These are phyloP conservation scores for Pseudocercospora musae DNA, from an alignment of 2,329 filamentous ascomycete species.

Conservation along the genomic window DNA sequence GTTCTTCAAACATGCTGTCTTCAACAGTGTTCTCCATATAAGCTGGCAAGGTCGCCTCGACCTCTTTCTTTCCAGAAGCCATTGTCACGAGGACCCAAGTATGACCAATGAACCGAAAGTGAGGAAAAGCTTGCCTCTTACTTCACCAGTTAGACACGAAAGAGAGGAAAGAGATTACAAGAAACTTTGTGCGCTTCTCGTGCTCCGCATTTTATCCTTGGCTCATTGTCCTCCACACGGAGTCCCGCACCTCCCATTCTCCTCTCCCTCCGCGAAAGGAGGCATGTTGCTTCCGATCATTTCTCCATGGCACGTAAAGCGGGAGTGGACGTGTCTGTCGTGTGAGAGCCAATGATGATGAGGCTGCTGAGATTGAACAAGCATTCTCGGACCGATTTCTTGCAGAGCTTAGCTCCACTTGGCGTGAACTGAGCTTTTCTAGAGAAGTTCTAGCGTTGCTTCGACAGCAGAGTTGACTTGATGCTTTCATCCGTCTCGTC, in stretches of 20 bases:
- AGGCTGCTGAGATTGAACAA: slow-evolving; percentile 10
- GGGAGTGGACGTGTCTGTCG: background rate
- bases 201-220: slow-evolving; percentile 8
- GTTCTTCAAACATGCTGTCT: slow-evolving; percentile 23
- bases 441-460: slow-evolving; percentile 6
- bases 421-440: background rate
- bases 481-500: background rate
- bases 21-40: slow-evolving; percentile 22
- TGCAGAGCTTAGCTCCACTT: slow-evolving; percentile 12
- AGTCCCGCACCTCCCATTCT: slow-evolving; percentile 6
- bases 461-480: background rate
- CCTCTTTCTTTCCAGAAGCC: slow-evolving; percentile 21
- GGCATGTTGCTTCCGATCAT: slow-evolving; percentile 9
- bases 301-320: slow-evolving; percentile 7
- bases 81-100: slow-evolving; percentile 8
- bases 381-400: slow-evolving; percentile 13
- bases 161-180: background rate
- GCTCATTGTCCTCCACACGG: background rate
- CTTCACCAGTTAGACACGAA: background rate
- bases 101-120: background rate
- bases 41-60: slow-evolving; percentile 18
- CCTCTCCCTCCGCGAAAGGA: background rate
- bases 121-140: background rate
- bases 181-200: background rate
- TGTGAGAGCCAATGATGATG: slow-evolving; percentile 12